Evolutionary conservation across 257 asterid species (phyloP), one percentile per base, ranked within the genome.

Genomic region (Paraleonurus japonicus): DNA sequence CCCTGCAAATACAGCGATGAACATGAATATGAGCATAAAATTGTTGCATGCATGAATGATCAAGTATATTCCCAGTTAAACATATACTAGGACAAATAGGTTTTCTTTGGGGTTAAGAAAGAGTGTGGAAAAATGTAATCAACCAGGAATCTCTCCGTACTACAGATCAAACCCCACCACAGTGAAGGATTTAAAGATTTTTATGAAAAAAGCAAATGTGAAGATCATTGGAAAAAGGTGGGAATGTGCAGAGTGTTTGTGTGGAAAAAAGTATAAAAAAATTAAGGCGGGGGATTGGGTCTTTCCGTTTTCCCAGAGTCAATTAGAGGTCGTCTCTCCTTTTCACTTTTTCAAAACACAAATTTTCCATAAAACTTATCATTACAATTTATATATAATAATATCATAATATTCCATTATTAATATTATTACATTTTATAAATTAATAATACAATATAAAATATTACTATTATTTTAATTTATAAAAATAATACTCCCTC

Each of bases 41-140:
- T 22, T 58, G 66, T 16, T 70, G 68, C 75, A 75, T 64, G 77
- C 62, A 59, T 51, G 24, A 69, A 73, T 13, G 32, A 59, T 50
- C n/a, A 48, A 27, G 61, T n/a, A 15, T 55, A 28, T 35, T 19
- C 55, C 10, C 37, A n/a, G 17, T 15, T 24, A 37, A 64, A 15
- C 15, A 11, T 0, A 73, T 2, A 54, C 3, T 30, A 1, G 4
- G 12, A 47, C 10, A 15, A 24, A 55, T 32, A 30, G 64, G 57
- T 33, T 67, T 59, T n/a, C 79, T 75, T 68, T 5, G 47, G 11
- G 65, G 54, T 53, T 26, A 68, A 68, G 79, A 15, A 75, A 67
- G 50, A 30, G 20, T 20, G 59, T 37, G 62, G 65, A 13, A 50
- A 54, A 39, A 61, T 12, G 47, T 15, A 20, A 61, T 9, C 59